A percentile compares a stretch with the other conserved stretches of the same genome.
Evolutionary conservation across 2,329 filamentous ascomycete genomes (phyloP).

Genomic region (Talaromyces sp.): DNA sequence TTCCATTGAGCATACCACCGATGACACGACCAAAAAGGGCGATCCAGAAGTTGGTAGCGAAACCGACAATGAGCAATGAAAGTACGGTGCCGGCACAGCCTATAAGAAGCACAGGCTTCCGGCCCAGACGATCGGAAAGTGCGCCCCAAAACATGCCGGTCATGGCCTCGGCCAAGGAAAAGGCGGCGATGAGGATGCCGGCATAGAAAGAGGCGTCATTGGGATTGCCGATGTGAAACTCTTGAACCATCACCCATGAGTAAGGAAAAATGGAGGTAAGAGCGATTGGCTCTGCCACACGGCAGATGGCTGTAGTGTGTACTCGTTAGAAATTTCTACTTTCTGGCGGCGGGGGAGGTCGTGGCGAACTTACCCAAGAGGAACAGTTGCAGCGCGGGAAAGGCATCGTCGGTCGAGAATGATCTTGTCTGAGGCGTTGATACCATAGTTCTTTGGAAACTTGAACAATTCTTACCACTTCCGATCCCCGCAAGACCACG

Average conservation of each 20-base stretch:
- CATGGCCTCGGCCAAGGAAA: constrained; percentile 73
- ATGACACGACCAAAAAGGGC: constrained; percentile 70
- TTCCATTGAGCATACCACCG: constrained; percentile 82
- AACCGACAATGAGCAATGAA: constrained; percentile 76
- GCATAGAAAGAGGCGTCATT: constrained; percentile 82
- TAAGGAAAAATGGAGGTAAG: constrained; percentile 93
- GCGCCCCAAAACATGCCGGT: constrained; percentile 87
- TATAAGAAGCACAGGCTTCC: constrained; percentile 77
- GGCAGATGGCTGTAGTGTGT: constrained; percentile 69
- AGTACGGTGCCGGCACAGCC: constrained; percentile 78
- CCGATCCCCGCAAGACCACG: constrained; percentile 15
- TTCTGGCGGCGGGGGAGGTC: background rate
- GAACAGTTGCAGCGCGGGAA: constrained; percentile 77
- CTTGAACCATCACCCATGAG: constrained; percentile 59
- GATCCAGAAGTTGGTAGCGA: constrained; percentile 77
- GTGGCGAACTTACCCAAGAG: constrained; percentile 61
- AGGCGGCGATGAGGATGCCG: constrained; percentile 80
- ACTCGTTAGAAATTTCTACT: background rate
- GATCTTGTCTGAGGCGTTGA: constrained; percentile 54
- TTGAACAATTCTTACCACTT: constrained; percentile 50
- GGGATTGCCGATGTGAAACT: constrained; percentile 14
- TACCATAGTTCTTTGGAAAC: constrained; percentile 49
- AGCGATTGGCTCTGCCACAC: constrained; percentile 86
- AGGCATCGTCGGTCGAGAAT: constrained; percentile 63
- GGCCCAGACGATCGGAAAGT: constrained; percentile 73